Percentiles rank a stretch among this genome's conserved stretches.
These are phyloP conservation scores for Asterochloris sp. DNA, from an alignment of 139 green algal species.

Conservation along the genomic window DNA sequence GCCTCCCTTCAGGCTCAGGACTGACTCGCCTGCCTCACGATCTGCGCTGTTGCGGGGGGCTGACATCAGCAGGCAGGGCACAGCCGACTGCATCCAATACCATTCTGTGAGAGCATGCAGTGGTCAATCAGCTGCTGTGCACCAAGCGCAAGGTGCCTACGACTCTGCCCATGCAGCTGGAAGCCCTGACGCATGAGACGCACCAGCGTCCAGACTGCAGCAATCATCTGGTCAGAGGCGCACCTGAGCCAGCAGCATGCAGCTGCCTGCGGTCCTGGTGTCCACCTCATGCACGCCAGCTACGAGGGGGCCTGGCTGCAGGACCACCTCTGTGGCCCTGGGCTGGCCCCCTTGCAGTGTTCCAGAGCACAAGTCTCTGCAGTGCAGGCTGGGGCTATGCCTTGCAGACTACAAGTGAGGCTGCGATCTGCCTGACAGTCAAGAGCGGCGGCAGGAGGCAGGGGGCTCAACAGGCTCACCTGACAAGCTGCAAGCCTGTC, in stretches of 20 bases:
- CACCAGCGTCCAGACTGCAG: not conserved
- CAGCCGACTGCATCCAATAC: not conserved
- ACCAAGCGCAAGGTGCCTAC: too few relatives aligned
- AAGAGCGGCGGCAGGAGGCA: not conserved
- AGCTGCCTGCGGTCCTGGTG: conserved; percentile 72
- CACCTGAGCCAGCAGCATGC: conserved; percentile 70
- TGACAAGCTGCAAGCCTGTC: conserved; percentile 59
- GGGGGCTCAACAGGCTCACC: not conserved
- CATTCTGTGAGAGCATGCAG: not conserved
- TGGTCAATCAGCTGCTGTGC: not conserved
- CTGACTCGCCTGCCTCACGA: not conserved
- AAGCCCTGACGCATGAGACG: not conserved
- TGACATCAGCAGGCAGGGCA: conserved; percentile 10
- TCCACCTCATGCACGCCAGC: conserved; percentile 44
- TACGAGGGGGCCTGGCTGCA: conserved; percentile 34
- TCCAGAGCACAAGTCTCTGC: conserved; percentile 34
- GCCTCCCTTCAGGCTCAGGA: conserved; percentile 60
- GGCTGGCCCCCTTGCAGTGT: conserved; percentile 33
- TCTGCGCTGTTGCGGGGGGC: not conserved
- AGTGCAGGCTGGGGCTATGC: too few relatives aligned
- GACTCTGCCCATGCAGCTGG: not conserved
- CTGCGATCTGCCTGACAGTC: too few relatives aligned
- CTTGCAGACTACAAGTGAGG: too few relatives aligned
- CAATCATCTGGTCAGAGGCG: not conserved
- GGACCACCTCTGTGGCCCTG: conserved; percentile 33